These are phyloP conservation scores for Penicillium sp. DNA, from an alignment of 2,329 filamentous ascomycete genomes.

Conservation along the genomic window DNA sequence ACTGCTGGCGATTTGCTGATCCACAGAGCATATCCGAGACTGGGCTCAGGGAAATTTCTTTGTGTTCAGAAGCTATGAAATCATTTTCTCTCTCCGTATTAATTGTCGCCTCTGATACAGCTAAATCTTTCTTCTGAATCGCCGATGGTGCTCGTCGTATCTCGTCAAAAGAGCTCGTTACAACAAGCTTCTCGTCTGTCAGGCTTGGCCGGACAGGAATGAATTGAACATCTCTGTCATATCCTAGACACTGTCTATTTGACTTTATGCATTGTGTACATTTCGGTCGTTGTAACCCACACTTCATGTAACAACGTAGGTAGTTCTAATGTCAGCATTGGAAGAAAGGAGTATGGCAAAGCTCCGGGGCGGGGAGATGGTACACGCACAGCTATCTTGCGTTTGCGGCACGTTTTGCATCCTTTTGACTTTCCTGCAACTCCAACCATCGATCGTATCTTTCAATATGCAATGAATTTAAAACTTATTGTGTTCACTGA, in stretches of 20 bases:
- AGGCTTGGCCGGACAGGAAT: conserved; percentile 22
- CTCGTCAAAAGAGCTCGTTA: conserved; percentile 9
- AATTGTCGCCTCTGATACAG: background rate
- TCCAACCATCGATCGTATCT: conserved; percentile 20
- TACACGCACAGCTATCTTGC: conserved; percentile 22
- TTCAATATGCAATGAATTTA: background rate
- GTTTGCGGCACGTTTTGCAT: conserved; percentile 25
- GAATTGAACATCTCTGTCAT: conserved; percentile 26
- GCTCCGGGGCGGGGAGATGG: background rate
- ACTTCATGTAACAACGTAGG: conserved; percentile 19
- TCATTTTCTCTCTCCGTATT: background rate
- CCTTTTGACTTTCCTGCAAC: conserved; percentile 24
- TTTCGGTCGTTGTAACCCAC: conserved; percentile 25
- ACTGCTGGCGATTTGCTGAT: conserved; percentile 22
- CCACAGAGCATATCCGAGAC: background rate
- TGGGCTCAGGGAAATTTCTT: background rate
- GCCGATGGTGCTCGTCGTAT: background rate
- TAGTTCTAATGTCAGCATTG: background rate
- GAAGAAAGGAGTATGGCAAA: background rate
- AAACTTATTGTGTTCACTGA: background rate
- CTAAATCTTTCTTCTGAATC: background rate
- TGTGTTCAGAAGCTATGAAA: background rate
- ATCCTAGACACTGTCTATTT: conserved; percentile 27
- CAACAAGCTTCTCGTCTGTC: conserved; percentile 14
- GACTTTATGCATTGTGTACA: conserved; percentile 29